Evolutionary conservation across 148 eudicot genomes (phyloP).

Genomic region (Salicornia ramosissima): DNA sequence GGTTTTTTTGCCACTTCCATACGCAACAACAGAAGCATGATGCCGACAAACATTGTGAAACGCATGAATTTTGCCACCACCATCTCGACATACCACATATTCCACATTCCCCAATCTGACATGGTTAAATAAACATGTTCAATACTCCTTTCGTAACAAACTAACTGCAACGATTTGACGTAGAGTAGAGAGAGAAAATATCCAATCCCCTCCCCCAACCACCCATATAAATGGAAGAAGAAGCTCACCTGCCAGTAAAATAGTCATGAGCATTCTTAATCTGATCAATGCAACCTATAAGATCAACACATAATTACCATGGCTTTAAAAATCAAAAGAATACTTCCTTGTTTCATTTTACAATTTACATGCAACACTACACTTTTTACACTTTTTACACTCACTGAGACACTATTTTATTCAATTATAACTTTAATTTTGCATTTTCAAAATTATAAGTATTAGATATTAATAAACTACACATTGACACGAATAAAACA

Average conservation of each 20-base stretch:
- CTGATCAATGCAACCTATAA: conserved; percentile 60
- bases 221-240: not conserved
- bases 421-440: too few relatives aligned
- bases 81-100: conserved; percentile 77
- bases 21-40: conserved; percentile 85
- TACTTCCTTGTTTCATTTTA: too few relatives aligned
- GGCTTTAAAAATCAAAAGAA: not conserved
- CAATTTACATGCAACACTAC: too few relatives aligned
- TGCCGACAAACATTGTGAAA: conserved; percentile 98
- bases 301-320: not conserved
- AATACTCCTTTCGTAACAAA: too few relatives aligned
- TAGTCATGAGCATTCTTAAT: conserved; percentile 51
- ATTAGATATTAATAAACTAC: too few relatives aligned
- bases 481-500: too few relatives aligned
- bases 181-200: not conserved
- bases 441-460: too few relatives aligned
- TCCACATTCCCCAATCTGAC: conserved; percentile 85
- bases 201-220: not conserved
- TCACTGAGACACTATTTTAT: too few relatives aligned
- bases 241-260: conserved; percentile 82
- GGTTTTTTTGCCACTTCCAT: conserved; percentile 61
- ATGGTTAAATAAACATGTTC: not conserved
- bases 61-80: conserved; percentile 50
- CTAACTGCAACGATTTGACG: not conserved
- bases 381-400: too few relatives aligned